These are phyloP conservation scores for Hanseniaspora meyeri DNA, from an alignment of 805 yeast genomes.

Conservation along the genomic window DNA sequence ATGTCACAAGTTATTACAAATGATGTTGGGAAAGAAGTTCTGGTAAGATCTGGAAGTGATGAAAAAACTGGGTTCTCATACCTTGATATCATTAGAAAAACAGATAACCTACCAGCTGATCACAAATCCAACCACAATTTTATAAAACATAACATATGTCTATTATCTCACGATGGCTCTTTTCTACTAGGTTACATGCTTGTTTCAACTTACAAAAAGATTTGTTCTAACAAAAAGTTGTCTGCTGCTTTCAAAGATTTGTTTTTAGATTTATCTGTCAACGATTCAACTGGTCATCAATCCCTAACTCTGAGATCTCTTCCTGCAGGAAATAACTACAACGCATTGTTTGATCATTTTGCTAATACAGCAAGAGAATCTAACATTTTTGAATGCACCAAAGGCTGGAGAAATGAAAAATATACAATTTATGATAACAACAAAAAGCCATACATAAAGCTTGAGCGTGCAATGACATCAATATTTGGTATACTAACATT, in stretches of 20 bases:
- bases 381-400: slow-evolving; percentile 30
- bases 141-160: slow-evolving; percentile 23
- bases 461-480: slow-evolving; percentile 75
- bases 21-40: slow-evolving; percentile 16
- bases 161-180: slow-evolving; percentile 29
- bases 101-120: slow-evolving; percentile 23
- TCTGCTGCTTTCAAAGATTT: neutral
- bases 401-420: slow-evolving; percentile 79
- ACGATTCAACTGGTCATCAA: neutral
- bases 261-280: neutral
- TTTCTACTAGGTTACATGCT: slow-evolving; percentile 32
- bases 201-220: slow-evolving; percentile 20
- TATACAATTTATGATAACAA: slow-evolving; percentile 57
- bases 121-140: slow-evolving; percentile 18
- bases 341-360: slow-evolving; percentile 28
- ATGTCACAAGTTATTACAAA: slow-evolving; percentile 20
- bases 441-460: slow-evolving; percentile 44
- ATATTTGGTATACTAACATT: slow-evolving; percentile 77
- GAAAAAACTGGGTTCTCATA: slow-evolving; percentile 19
- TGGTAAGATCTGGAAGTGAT: slow-evolving; percentile 23
- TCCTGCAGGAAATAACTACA: slow-evolving; percentile 19
- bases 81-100: slow-evolving; percentile 21
- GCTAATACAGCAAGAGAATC: slow-evolving; percentile 33
- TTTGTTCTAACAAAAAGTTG: neutral
- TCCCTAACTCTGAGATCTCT: neutral